Evolutionary conservation across 2,329 filamentous ascomycete genomes (phyloP).

Genomic region (Balansia obtecta): DNA sequence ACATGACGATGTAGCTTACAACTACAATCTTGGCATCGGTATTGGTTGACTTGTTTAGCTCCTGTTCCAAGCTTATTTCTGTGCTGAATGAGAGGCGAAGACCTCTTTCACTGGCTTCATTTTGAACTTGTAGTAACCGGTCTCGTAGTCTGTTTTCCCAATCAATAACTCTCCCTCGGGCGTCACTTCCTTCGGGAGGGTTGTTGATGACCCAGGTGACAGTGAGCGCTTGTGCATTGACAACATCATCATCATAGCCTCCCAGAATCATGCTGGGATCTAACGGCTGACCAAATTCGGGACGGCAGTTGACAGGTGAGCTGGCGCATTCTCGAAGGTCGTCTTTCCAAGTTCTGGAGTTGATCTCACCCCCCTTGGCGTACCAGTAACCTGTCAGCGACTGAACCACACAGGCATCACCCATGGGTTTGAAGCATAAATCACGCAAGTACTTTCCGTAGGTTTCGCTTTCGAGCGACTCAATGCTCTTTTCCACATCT

Average conservation of each 20-base stretch:
- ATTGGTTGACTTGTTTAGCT: conserved; percentile 95
- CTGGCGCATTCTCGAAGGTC: conserved; percentile 61
- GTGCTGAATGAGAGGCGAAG: conserved; percentile 88
- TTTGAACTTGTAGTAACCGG: conserved; percentile 63
- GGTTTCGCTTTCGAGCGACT: conserved; percentile 55
- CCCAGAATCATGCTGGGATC: conserved; percentile 78
- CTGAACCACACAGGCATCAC: conserved; percentile 81
- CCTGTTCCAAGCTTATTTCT: conserved; percentile 87
- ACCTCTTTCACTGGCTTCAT: conserved; percentile 65
- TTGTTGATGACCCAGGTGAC: conserved; percentile 95
- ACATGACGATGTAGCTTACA: conserved; percentile 98
- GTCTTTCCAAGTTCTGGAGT: conserved; percentile 51
- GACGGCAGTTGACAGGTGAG: conserved; percentile 74
- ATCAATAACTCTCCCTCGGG: conserved; percentile 65
- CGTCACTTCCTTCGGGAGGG: conserved; percentile 57
- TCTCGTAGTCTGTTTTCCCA: conserved; percentile 75
- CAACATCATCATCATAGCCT: conserved; percentile 57
- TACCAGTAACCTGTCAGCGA: conserved; percentile 85
- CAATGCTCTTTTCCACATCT: conserved; percentile 69
- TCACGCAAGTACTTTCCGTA: conserved; percentile 63
- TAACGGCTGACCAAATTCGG: conserved; percentile 79
- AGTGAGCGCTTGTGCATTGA: conserved; percentile 68
- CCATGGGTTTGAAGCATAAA: conserved; percentile 88
- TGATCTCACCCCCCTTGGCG: conserved; percentile 31
- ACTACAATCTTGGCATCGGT: conserved; percentile 95